Percentiles rank a stretch among this genome's conserved stretches.
These are phyloP conservation scores for Monilinia laxa DNA, from an alignment of 2,329 filamentous ascomycete genomes.

Conservation along the genomic window DNA sequence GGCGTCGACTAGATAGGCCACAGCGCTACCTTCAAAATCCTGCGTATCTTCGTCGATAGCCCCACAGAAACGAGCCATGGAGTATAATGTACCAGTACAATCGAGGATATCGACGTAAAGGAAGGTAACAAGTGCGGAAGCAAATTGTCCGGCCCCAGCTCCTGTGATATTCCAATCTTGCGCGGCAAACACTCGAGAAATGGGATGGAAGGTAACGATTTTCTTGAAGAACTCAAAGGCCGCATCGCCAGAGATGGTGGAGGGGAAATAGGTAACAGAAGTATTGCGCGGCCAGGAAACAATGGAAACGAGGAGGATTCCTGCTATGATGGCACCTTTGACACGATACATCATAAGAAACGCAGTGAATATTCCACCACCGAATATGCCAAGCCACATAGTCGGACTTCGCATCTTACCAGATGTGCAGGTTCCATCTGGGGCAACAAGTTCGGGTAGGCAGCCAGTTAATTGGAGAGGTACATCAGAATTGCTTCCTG, in stretches of 20 bases:
- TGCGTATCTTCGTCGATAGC: conserved; percentile 79
- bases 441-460: conserved; percentile 37
- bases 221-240: conserved; percentile 85
- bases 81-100: conserved; percentile 81
- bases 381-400: conserved; percentile 89
- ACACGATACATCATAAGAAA: conserved; percentile 82
- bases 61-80: conserved; percentile 82
- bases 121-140: conserved; percentile 82
- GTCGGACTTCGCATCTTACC: conserved; percentile 80
- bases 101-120: conserved; percentile 89
- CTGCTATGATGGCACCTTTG: conserved; percentile 82
- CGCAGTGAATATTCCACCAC: conserved; percentile 76
- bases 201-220: conserved; percentile 81
- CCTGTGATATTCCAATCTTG: conserved; percentile 72
- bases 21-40: conserved; percentile 82
- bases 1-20: conserved; percentile 83
- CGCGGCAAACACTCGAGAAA: conserved; percentile 65
- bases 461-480: conserved; percentile 71
- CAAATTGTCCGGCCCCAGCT: conserved; percentile 73
- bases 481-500: conserved; percentile 65
- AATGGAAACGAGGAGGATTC: conserved; percentile 80
- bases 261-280: conserved; percentile 76
- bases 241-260: conserved; percentile 65
- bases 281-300: conserved; percentile 84
- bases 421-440: conserved; percentile 59